Evolutionary conservation across 2,329 filamentous ascomycete genomes (phyloP), one percentile per base, ranked within the genome.

Genomic region (Beauveria bassiana): DNA sequence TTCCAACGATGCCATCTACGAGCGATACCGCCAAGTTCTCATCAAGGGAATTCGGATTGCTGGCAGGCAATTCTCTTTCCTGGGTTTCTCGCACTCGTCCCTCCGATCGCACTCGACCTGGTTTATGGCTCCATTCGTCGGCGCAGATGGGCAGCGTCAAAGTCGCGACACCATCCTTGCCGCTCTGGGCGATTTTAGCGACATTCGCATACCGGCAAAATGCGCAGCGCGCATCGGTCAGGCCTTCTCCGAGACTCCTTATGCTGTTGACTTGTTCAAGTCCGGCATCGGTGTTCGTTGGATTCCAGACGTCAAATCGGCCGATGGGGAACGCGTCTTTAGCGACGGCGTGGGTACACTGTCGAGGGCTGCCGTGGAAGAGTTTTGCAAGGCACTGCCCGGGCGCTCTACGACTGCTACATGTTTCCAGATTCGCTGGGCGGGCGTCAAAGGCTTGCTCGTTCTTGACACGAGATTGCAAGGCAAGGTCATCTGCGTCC

Each of bases 261-360:
- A 79, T 47, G 83, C 88, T 0, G 75, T 93, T 0, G 71, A 78
- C 0, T 71, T 87, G n/a, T 40, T 72, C 46, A 72, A 74, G 59
- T 66, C 70, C 18, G 64, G 64, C 0, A 78, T 81, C 56, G 66
- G n/a, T 1, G 66, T 71, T 5, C 52, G 63, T 0, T 51, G 62
- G 1, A 78, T 86, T 1, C 65, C 69, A 0, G 85, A 90, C 62
- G 75, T 90, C 1, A 76, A 80, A 63, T 81, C 75, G 1, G 51
- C 57, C 0, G 74, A 77, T 40, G 73, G 81, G 9, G 75, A 72
- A 0, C 80, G 86, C 6, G 79, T 86, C 0, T 96, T 95, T 70
- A 92, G 88, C 64, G 91, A 95, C 68, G 91, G 91, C 1, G 87
- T 90, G 1, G 91, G 91, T 0, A 91, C 85, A 0, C 83, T 95